Evolutionary conservation across 805 yeast species (phyloP), one percentile per base, ranked within the genome.

Genomic region (Ogataea glucozyma): DNA sequence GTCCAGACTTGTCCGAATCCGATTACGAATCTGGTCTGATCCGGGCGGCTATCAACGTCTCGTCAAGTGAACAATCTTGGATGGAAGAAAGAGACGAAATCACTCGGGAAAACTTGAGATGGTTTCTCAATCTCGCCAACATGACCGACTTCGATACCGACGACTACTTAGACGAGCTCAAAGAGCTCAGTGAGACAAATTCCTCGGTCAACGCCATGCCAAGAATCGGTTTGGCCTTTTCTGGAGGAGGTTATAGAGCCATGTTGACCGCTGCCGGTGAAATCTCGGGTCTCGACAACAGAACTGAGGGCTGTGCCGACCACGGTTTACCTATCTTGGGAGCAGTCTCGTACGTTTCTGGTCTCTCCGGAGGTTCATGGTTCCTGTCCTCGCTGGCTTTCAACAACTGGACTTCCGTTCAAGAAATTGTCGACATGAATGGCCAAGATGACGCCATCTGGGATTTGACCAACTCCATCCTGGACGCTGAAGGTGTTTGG

Each of bases 211-310:
- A 44, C 16, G 43, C 51, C 2, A 52, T 54, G 14, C 66, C 66
- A 13, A 69, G 72, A 37, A 67, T 84, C 31, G 89, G 79, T 3
- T 51, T 76, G 21, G 82, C 88, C 6, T 79, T 82, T 52, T 74
- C 87, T 12, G 96, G 96, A 33, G 96, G 97, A 58, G 96, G 96
- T 3, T 88, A 86, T 62, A 75, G 97, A 48, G 95, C 96, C 24
- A 86, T 88, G 88, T 66, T 88, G 33, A 66, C 73, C 44, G 96
- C 95, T 2, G 96, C 95, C 11, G 96, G 96, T 26, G 79, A 81
- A 60, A 65, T 88, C 16, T 70, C 90, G 1, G 96, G 91, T 1
- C 65, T 86, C 46, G 97, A 88, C 61, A 79, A 80, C 56, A 70
- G 95, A 51, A 82, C 93, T 2, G 64, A 57, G 7, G 73, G 80